Evolutionary conservation across 1,284 basidiomycete species (phyloP).

Genomic region (Trichosporon asahii): DNA sequence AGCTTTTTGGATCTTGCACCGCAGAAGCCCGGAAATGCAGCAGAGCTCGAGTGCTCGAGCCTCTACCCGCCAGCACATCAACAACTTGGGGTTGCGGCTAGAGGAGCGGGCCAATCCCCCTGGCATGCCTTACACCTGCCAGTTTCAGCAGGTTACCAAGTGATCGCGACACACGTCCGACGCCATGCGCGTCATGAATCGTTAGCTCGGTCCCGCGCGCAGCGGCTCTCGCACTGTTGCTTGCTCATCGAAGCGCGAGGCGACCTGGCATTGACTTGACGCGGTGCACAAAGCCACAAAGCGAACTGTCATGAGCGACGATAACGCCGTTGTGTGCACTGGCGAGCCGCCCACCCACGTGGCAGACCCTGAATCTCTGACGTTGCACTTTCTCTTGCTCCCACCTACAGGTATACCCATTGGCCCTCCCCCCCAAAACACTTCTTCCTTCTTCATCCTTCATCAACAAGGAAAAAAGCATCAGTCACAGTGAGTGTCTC

Average conservation of each 20-base stretch:
- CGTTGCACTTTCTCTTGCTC: constrained; percentile 10
- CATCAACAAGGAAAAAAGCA: constrained; percentile 1
- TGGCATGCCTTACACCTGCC: not conserved
- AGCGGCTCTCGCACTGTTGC: not conserved
- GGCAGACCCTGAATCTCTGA: constrained; percentile 6
- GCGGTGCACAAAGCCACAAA: not conserved
- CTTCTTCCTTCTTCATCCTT: not conserved
- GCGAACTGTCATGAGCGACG: not conserved
- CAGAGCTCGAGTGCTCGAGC: not conserved
- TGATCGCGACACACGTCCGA: not conserved
- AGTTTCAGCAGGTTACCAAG: not conserved
- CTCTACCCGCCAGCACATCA: too few relatives aligned
- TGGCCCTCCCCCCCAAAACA: not conserved
- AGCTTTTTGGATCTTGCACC: too few relatives aligned
- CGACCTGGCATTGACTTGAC: too few relatives aligned
- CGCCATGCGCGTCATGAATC: not conserved
- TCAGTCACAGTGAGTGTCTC: constrained; percentile 6
- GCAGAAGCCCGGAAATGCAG: too few relatives aligned
- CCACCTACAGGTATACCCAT: constrained; percentile 5
- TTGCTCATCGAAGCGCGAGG: not conserved
- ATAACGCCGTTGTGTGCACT: constrained; percentile 4
- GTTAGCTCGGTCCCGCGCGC: not conserved
- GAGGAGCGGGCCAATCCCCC: not conserved
- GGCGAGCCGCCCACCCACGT: not conserved
- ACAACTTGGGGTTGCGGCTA: not conserved